Evolutionary conservation across 2,329 filamentous ascomycete species (phyloP).

Genomic region (Calonectria fujianensis): DNA sequence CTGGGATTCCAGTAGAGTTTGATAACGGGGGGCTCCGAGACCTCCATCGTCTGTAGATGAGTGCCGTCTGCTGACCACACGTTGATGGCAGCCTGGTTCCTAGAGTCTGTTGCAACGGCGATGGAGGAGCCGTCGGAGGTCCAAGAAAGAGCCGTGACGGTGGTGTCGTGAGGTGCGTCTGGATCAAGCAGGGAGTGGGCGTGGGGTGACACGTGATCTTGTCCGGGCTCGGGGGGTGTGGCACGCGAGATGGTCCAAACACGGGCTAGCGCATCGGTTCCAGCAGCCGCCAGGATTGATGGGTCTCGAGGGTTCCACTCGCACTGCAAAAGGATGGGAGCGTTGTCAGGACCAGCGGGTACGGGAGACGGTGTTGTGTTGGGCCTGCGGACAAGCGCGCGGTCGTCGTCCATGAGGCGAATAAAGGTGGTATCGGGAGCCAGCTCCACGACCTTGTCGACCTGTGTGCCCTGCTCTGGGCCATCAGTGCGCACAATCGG

Average conservation of each 20-base stretch:
- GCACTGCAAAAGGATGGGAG: constrained; percentile 79
- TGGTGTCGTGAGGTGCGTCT: constrained; percentile 70
- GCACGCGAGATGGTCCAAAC: constrained; percentile 79
- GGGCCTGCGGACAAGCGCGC: constrained; percentile 59
- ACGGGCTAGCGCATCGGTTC: constrained; percentile 81
- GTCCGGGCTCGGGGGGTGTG: constrained; percentile 64
- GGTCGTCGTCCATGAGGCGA: constrained; percentile 69
- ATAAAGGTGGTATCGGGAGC: constrained; percentile 77
- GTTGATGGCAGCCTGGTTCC: constrained; percentile 70
- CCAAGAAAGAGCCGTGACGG: constrained; percentile 77
- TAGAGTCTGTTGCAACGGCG: constrained; percentile 75
- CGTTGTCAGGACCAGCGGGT: constrained; percentile 67
- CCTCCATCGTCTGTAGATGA: constrained; percentile 72
- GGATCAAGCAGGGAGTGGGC: constrained; percentile 70
- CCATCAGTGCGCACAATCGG: constrained; percentile 75
- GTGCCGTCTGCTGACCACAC: constrained; percentile 74
- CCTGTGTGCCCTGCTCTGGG: constrained; percentile 78
- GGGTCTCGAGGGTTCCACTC: constrained; percentile 81
- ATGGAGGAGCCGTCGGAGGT: constrained; percentile 73
- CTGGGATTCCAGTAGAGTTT: constrained; percentile 77
- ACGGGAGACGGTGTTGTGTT: constrained; percentile 61
- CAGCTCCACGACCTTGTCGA: constrained; percentile 78
- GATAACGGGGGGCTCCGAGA: constrained; percentile 76
- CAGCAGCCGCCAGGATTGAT: constrained; percentile 79
- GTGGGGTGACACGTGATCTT: constrained; percentile 64